Percentiles rank a stretch among this genome's conserved stretches.
Conservation (phyloP, 1,284 basidiomycete genomes). For the Malassezia vespertilionis region DNA sequence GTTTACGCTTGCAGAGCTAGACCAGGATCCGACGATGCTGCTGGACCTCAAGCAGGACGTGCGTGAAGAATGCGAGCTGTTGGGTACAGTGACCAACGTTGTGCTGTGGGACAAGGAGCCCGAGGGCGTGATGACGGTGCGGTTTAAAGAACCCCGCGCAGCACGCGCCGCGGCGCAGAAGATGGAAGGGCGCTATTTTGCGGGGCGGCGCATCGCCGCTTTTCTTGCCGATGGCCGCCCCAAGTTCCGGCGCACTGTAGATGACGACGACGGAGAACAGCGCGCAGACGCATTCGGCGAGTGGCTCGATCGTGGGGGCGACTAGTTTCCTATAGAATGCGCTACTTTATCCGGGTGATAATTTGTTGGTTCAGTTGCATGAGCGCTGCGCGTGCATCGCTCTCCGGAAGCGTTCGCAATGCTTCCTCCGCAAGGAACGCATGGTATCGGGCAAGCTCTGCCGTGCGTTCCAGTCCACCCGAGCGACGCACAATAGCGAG, state of each 20-base stretch:
- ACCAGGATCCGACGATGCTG: conserved; percentile 72
- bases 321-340: background rate
- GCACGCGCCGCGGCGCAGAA: conserved; percentile 53
- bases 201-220: conserved; percentile 69
- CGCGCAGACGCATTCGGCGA: conserved; percentile 23
- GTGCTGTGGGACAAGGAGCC: conserved; percentile 88
- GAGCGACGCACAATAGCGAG: conserved; percentile 32
- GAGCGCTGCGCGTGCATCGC: conserved; percentile 37
- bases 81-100: conserved; percentile 93
- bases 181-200: conserved; percentile 92
- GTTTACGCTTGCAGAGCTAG: conserved; percentile 79
- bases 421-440: conserved; percentile 25
- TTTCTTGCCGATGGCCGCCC: conserved; percentile 68
- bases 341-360: conserved; percentile 33
- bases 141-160: conserved; percentile 65
- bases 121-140: conserved; percentile 90
- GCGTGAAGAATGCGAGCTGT: conserved; percentile 70
- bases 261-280: conserved; percentile 19
- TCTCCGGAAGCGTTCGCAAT: conserved; percentile 26
- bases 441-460: conserved; percentile 36
- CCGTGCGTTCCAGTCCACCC: conserved; percentile 33
- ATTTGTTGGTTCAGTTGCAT: conserved; percentile 31
- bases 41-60: conserved; percentile 94
- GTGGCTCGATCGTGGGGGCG: conserved; percentile 22
- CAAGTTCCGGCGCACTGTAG: conserved; percentile 54